phyloP scores from a whole-genome alignment of 2,329 filamentous ascomycete species.

The Gliomastix tumulicola region DNA sequence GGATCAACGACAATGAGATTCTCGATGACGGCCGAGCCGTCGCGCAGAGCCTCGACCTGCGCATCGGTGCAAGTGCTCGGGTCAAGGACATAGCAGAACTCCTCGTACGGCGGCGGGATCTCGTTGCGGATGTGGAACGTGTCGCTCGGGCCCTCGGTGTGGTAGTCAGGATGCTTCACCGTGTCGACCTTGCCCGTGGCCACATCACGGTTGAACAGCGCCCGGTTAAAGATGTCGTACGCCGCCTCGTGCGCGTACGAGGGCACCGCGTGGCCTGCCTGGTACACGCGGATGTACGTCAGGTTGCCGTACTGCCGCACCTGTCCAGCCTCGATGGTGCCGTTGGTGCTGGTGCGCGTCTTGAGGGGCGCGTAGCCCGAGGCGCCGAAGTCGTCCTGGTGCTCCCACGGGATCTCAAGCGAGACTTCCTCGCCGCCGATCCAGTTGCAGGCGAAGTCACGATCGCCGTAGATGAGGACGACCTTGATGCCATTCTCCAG shows the following conservation, averaged over 20 bases:
- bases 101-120: slow-evolving; percentile 10
- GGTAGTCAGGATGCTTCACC: slow-evolving; percentile 7
- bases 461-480: slow-evolving; percentile 59
- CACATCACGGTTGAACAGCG: slow-evolving; percentile 18
- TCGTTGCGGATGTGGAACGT: slow-evolving; percentile 10
- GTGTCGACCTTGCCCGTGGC: slow-evolving; percentile 12
- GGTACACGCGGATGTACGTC: slow-evolving; percentile 50
- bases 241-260: slow-evolving; percentile 53
- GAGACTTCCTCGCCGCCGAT: slow-evolving; percentile 56
- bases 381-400: slow-evolving; percentile 29
- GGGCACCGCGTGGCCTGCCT: slow-evolving; percentile 50
- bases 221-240: slow-evolving; percentile 53
- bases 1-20: slow-evolving; percentile 8
- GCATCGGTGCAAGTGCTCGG: slow-evolving; percentile 9
- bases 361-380: slow-evolving; percentile 59
- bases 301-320: slow-evolving; percentile 63
- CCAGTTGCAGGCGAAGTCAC: slow-evolving; percentile 60
- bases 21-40: slow-evolving; percentile 7
- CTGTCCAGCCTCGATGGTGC: slow-evolving; percentile 51
- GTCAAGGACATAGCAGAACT: slow-evolving; percentile 15
- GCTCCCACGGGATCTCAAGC: slow-evolving; percentile 35
- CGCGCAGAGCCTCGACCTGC: slow-evolving; percentile 7
- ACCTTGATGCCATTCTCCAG: slow-evolving; percentile 55
- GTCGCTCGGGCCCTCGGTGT: slow-evolving; percentile 10
- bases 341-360: too few species aligned